These are phyloP conservation scores for Purpureocillium lavendulum DNA, from an alignment of 2,329 filamentous ascomycete species.

Conservation along the genomic window DNA sequence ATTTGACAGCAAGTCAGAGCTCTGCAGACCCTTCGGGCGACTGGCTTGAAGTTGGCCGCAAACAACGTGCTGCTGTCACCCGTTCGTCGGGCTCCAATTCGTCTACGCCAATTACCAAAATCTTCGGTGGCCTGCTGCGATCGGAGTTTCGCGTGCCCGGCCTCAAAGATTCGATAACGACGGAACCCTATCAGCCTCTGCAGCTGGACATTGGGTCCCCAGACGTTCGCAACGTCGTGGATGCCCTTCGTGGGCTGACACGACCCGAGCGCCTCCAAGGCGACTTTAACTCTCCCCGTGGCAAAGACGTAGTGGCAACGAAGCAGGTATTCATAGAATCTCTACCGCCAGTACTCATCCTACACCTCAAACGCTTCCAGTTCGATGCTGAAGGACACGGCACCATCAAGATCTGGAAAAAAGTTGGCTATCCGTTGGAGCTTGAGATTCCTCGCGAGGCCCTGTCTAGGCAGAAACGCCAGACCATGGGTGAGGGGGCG, in stretches of 20 bases:
- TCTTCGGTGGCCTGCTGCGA: slow-evolving; percentile 85
- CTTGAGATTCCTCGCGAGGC: slow-evolving; percentile 89
- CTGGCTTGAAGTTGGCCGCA: slow-evolving; percentile 91
- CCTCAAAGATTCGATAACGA: slow-evolving; percentile 80
- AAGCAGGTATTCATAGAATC: slow-evolving; percentile 95
- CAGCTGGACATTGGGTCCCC: slow-evolving; percentile 89
- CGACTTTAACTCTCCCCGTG: slow-evolving; percentile 72
- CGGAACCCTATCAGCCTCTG: slow-evolving; percentile 88
- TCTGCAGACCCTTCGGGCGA: slow-evolving; percentile 31
- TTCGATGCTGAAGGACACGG: slow-evolving; percentile 75
- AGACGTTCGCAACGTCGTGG: slow-evolving; percentile 81
- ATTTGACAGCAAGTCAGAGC: slow-evolving; percentile 18
- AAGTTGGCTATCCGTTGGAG: slow-evolving; percentile 88
- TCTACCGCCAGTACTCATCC: slow-evolving; percentile 81
- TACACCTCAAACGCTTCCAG: slow-evolving; percentile 95
- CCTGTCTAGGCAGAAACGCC: slow-evolving; percentile 64
- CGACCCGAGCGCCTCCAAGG: slow-evolving; percentile 77
- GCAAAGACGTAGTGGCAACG: slow-evolving; percentile 67
- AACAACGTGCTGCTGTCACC: slow-evolving; percentile 80
- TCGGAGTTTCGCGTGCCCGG: slow-evolving; percentile 85
- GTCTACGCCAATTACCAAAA: slow-evolving; percentile 82
- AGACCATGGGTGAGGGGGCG: slow-evolving; percentile 55
- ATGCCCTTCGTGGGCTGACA: slow-evolving; percentile 80
- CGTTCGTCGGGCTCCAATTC: slow-evolving; percentile 70
- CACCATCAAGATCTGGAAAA: slow-evolving; percentile 98